Base-by-base conservation (phyloP, 176 grass and related monocot genomes). In the Ensete glaucum region DNA sequence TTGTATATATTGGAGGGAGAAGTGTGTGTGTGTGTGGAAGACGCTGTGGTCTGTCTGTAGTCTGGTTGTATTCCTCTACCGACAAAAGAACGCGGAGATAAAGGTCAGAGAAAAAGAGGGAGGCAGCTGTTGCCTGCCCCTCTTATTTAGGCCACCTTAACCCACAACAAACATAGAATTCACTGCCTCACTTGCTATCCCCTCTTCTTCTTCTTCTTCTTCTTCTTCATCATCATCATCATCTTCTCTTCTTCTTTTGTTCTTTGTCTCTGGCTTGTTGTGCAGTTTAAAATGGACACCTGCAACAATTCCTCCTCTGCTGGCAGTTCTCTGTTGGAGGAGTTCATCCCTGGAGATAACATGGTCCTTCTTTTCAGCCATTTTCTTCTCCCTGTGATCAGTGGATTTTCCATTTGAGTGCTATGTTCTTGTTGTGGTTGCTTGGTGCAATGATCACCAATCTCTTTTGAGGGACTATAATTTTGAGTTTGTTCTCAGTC, bases 71-170 rank as follows among this genome's bases (percentile, higher is more conserved):
- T 65, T 19, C 50, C 20, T 71, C 77, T 57, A 58, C 77, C 77
- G 77, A 79, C 77, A 75, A 75, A 70, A 71, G 4, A 57, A 58
- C 17, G 52, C 77, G 65, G 77, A 69, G 66, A 79, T 79, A 71
- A 79, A 79, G 34, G 34, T 1, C 16, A 14, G 15, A 52, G 7
- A 12, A 17, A 17, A 56, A 59, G 17, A 9, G 63, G 22, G 5
- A 59, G 51, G 65, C 77, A 79, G 65, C 77, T 79, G 65, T 79
- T 60, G 9, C 22, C 52, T 34, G 4, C 7, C 23, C 63, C 63
- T 26, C 23, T 26, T 25, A 26, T 65, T 65, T 65, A 65, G 21
- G 11, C 63, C 60, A 24, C 60, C 17, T 63, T 63, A 22, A 22
- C 9, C n/a, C 3, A 22, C 19, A n/a, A 9, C n/a, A 9, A 8